Percentiles rank a stretch among this genome's conserved stretches.
Conservation (phyloP, 2,329 filamentous ascomycete genomes). For the Cercospora sp. region DNA sequence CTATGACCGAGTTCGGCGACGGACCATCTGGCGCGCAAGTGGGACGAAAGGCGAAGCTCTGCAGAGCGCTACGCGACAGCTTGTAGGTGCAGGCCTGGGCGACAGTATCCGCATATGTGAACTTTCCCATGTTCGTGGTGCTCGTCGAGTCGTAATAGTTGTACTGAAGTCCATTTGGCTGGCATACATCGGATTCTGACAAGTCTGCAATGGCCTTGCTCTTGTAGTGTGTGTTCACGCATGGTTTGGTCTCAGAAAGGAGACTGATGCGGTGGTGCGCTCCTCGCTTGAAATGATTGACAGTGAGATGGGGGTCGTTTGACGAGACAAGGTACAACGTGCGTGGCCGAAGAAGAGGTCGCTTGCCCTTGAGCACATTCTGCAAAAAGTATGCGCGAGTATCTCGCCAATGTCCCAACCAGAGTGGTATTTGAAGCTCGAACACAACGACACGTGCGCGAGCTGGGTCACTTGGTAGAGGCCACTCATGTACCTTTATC, state of each 20-base stretch:
- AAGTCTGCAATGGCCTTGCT: conserved; percentile 44
- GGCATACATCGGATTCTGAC: conserved; percentile 45
- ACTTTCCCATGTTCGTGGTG: neutral
- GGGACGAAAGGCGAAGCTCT: conserved; percentile 15
- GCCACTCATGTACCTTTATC: conserved; percentile 54
- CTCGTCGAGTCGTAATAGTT: conserved; percentile 50
- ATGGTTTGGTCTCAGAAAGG: conserved; percentile 51
- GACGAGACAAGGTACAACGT: conserved; percentile 18
- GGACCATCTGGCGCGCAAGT: conserved; percentile 22
- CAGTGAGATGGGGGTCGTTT: conserved; percentile 28
- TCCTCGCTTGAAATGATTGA: neutral
- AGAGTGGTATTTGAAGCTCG: conserved; percentile 51
- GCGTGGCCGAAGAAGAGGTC: neutral
- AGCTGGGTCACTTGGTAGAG: conserved; percentile 45
- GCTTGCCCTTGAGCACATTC: conserved; percentile 22
- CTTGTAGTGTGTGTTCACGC: conserved; percentile 53
- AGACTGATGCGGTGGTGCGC: conserved; percentile 39
- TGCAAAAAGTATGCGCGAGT: conserved; percentile 28
- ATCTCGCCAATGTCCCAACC: conserved; percentile 54
- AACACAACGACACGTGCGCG: conserved; percentile 53
- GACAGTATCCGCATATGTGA: conserved; percentile 20
- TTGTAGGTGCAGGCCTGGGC: conserved; percentile 38
- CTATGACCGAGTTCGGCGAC: conserved; percentile 40
- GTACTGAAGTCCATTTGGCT: conserved; percentile 51
- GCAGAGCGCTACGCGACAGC: conserved; percentile 41